Evolutionary conservation across 768 basidiomycete genomes (phyloP).

Genomic region (Tremella yokohamensis): DNA sequence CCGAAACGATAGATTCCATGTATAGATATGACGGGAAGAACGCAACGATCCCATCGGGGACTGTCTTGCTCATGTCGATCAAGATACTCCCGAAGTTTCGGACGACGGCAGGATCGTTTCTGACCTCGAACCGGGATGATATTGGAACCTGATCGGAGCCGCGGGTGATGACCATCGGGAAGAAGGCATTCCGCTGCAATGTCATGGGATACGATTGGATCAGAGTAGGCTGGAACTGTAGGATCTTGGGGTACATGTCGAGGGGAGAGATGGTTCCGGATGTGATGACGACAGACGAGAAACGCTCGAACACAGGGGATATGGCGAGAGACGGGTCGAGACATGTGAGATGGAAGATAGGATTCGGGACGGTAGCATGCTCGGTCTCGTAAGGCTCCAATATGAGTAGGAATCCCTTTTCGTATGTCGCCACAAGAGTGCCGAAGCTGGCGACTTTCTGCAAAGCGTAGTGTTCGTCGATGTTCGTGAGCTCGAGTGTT

Average conservation of each 20-base stretch:
- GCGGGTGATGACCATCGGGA: conserved; percentile 94
- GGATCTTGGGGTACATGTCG: conserved; percentile 99
- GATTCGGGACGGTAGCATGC: conserved; percentile 96
- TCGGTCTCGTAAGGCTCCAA: conserved; percentile 98
- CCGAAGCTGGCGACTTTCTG: conserved; percentile 97
- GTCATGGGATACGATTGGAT: conserved; percentile 99
- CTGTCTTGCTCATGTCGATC: conserved; percentile 94
- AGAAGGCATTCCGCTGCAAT: conserved; percentile 87
- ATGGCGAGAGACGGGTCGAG: conserved; percentile 97
- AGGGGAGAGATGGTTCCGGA: conserved; percentile 97
- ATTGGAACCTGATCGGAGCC: conserved; percentile 98
- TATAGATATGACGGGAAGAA: conserved; percentile 99
- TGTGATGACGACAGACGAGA: conserved; percentile 96
- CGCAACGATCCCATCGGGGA: conserved; percentile 96
- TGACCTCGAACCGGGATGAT: conserved; percentile 95
- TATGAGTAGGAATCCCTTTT: conserved; percentile 95
- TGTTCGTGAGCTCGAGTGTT: conserved; percentile 77
- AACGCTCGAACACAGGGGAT: conserved; percentile 95
- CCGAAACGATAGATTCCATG: conserved; percentile 99
- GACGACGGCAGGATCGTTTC: conserved; percentile 98
- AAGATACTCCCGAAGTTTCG: conserved; percentile 98
- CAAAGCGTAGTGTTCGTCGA: conserved; percentile 86
- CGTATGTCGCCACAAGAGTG: conserved; percentile 94
- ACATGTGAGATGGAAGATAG: conserved; percentile 97
- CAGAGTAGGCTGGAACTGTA: conserved; percentile 93